Evolutionary conservation across 2,329 filamentous ascomycete species (phyloP), one percentile per base, ranked within the genome.

Genomic region (Phialophora macrospora): DNA sequence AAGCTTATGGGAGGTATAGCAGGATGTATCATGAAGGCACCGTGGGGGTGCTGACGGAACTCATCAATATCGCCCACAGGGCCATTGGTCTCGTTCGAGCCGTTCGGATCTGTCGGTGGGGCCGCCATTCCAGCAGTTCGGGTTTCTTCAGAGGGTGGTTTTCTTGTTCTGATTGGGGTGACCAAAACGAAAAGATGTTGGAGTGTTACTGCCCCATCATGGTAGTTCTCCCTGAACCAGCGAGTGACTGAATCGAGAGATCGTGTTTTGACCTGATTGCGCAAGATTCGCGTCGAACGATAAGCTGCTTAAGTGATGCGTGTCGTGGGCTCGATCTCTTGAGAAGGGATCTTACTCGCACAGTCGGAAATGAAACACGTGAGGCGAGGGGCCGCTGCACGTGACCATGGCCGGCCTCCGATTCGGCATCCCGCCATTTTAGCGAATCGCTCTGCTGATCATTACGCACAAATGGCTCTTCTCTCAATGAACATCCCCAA

Each of bases 381-480:
- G 38, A 44, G 30, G 26, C 44, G 46, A 32, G 9, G 6, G 22
- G 41, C 7, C 46, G 6, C n/a, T 17, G 41, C 56, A 46, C 46
- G 41, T 48, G 46, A 46, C 30, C 1, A 8, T 1, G 17, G 20
- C 5, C 8, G 17, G 3, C 20, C 22, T 51, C 24, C 9, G 7
- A 6, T 12, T 51, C 20, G 48, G 20, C 48, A 26, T 8, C 12
- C 26, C 14, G 14, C 20, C 52, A 55, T 6, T 11, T 55, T 34
- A 20, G 32, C 28, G 52, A 28, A 12, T n/a, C 30, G 24, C 60
- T 56, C 22, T 17, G 24, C 8, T 51, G 55, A 44, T 52, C 46
- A 58, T 54, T 64, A 70, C 68, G 68, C 68, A 70, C 63, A 70
- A 68, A 44, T 56, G 63, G 55, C 68, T 64, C 68, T 64, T 54